Percentiles rank a stretch among this genome's conserved stretches.
These are phyloP conservation scores for Yarrowia sp. DNA, from an alignment of 805 yeast species.

Conservation along the genomic window DNA sequence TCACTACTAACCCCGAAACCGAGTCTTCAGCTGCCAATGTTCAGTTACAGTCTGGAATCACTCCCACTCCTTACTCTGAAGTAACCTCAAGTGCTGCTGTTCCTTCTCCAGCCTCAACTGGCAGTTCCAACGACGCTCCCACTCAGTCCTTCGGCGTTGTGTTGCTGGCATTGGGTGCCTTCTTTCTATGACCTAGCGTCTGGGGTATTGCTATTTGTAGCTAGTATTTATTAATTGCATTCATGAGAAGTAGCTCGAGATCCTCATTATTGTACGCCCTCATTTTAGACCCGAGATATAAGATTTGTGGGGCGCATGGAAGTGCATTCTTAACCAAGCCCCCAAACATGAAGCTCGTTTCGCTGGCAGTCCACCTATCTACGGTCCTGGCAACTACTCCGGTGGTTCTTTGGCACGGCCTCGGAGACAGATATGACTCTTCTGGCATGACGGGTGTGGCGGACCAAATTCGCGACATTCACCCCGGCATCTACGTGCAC, in stretches of 20 bases:
- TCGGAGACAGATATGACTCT: slow-evolving; percentile 77
- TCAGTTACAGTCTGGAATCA: background rate
- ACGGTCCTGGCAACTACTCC: slow-evolving; percentile 50
- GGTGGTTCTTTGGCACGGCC: slow-evolving; percentile 83
- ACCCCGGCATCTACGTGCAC: slow-evolving; percentile 62
- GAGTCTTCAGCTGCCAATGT: background rate
- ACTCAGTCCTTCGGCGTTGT: slow-evolving; percentile 6
- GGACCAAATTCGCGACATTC: slow-evolving; percentile 53
- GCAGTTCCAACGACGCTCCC: slow-evolving; percentile 16
- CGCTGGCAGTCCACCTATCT: slow-evolving; percentile 19
- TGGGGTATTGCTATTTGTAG: too few relatives aligned
- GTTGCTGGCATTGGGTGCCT: slow-evolving; percentile 8
- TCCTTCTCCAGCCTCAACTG: slow-evolving; percentile 17
- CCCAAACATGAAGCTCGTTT: slow-evolving; percentile 17
- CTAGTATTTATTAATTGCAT: too few relatives aligned
- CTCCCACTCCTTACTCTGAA: background rate
- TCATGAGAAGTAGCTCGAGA: too few relatives aligned
- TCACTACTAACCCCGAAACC: background rate
- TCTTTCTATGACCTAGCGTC: background rate
- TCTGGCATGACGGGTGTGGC: slow-evolving; percentile 60
- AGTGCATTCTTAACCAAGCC: slow-evolving; percentile 8
- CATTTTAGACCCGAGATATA: background rate
- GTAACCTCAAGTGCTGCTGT: background rate
- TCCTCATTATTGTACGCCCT: too few relatives aligned
- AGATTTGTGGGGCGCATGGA: slow-evolving; percentile 18